These are phyloP conservation scores for Ophidiomyces ophidiicola DNA, from an alignment of 2,329 filamentous ascomycete genomes.

Conservation along the genomic window DNA sequence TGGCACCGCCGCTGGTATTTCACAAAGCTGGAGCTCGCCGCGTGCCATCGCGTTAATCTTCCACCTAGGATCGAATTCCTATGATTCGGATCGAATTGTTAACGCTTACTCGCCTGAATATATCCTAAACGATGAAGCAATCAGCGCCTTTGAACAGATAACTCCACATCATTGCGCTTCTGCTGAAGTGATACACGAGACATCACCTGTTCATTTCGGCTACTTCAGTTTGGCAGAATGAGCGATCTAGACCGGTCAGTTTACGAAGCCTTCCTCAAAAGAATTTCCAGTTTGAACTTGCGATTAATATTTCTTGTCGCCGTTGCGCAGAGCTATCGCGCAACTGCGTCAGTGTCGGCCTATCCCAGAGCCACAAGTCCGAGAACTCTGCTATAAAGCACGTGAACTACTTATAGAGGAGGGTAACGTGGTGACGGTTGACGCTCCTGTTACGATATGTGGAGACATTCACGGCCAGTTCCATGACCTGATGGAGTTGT, in stretches of 20 bases:
- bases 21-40: not conserved
- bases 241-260: constrained; percentile 84
- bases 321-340: constrained; percentile 69
- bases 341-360: constrained; percentile 91
- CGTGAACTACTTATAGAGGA: constrained; percentile 99
- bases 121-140: constrained; percentile 7
- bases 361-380: constrained; percentile 88
- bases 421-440: constrained; percentile 97
- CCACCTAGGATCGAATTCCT: not conserved
- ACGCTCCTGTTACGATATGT: constrained; percentile 92
- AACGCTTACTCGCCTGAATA: not conserved
- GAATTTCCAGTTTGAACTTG: too few species aligned
- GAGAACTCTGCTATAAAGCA: constrained; percentile 94
- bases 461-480: constrained; percentile 99
- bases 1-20: not conserved
- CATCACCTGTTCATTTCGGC: not conserved
- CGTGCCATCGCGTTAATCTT: not conserved
- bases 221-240: constrained; percentile 40
- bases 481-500: constrained; percentile 97
- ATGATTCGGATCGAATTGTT: not conserved
- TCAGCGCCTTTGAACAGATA: constrained; percentile 7
- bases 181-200: not conserved
- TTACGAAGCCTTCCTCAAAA: constrained; percentile 8
- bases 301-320: constrained; percentile 5
- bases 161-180: not conserved